A percentile compares a stretch with the other conserved stretches of the same genome.
Evolutionary conservation across 2,329 filamentous ascomycete genomes (phyloP).

Genomic region (Phaeophleospora eucalypticola): DNA sequence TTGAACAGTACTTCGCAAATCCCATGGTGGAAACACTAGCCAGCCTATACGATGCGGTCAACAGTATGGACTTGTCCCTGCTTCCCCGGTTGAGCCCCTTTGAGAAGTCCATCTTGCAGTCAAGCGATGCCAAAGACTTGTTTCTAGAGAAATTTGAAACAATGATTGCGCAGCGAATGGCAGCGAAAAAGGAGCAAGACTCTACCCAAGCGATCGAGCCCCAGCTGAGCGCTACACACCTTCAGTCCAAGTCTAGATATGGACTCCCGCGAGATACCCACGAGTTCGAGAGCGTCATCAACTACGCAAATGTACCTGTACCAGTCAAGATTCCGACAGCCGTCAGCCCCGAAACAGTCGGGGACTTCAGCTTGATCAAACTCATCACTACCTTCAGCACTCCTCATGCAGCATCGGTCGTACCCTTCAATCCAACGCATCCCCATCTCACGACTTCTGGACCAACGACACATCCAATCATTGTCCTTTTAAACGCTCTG

Average conservation of each 20-base stretch:
- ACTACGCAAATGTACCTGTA: constrained; percentile 94
- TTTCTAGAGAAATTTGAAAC: constrained; percentile 97
- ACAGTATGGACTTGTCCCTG: constrained; percentile 91
- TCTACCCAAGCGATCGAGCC: constrained; percentile 10
- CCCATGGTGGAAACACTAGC: constrained; percentile 84
- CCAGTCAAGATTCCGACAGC: constrained; percentile 95
- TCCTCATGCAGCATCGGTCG: constrained; percentile 73
- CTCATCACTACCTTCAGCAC: constrained; percentile 91
- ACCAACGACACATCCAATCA: constrained; percentile 84
- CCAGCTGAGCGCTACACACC: constrained; percentile 37
- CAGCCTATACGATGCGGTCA: constrained; percentile 85
- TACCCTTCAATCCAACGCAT: constrained; percentile 74
- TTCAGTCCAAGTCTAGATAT: constrained; percentile 55
- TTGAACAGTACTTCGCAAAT: constrained; percentile 95
- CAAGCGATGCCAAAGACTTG: constrained; percentile 89
- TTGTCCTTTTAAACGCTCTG: constrained; percentile 89
- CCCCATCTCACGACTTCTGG: constrained; percentile 92
- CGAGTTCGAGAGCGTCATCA: constrained; percentile 91
- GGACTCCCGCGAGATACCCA: constrained; percentile 88
- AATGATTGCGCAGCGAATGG: constrained; percentile 80
- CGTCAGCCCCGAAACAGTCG: constrained; percentile 89
- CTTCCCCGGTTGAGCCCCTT: constrained; percentile 81
- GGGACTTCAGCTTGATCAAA: constrained; percentile 96
- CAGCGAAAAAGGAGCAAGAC: constrained; percentile 51
- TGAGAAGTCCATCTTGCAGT: constrained; percentile 80